phyloP scores from a whole-genome alignment of 106 monocot genomes.

The Chionographis japonica region DNA sequence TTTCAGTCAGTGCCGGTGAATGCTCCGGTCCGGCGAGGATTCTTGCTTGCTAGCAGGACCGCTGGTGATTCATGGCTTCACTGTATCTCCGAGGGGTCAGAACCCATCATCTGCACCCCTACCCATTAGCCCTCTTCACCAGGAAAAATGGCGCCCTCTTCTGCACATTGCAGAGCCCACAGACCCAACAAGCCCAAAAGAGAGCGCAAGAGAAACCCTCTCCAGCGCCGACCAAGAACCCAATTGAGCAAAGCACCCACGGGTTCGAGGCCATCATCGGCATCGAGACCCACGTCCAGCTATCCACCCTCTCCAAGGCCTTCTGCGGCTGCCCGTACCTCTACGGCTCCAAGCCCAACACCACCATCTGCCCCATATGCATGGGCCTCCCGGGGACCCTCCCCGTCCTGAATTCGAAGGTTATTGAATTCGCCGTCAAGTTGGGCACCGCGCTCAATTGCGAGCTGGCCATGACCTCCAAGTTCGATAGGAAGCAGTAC shows the following conservation, averaged over 20 bases:
- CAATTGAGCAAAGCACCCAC: constrained; percentile 14
- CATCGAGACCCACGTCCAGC: constrained; percentile 96
- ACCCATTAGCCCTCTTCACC: constrained; percentile 3
- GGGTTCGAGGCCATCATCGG: constrained; percentile 82
- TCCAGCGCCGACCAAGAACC: constrained; percentile 25
- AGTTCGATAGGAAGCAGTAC: constrained; percentile 96
- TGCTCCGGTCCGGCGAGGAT: no score
- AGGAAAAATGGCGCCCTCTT: constrained; percentile 10
- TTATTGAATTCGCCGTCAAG: constrained; percentile 76
- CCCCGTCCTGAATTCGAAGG: constrained; percentile 75
- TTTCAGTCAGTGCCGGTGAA: no score
- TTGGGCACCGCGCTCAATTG: constrained; percentile 89
- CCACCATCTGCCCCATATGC: constrained; percentile 83
- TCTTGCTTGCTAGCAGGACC: neutral
- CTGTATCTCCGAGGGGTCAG: constrained; percentile 28
- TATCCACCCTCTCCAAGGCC: constrained; percentile 79
- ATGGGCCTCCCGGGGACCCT: constrained; percentile 88
- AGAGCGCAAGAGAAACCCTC: constrained; percentile 11
- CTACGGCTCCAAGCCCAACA: constrained; percentile 78
- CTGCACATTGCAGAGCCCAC: constrained; percentile 6
- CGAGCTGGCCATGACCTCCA: constrained; percentile 52
- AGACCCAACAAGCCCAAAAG: constrained; percentile 13
- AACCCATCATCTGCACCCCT: constrained; percentile 6
- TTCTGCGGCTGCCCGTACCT: constrained; percentile 81
- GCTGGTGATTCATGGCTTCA: constrained; percentile 29